Conservation (phyloP, 2,329 filamentous ascomycete species). For the Penicillium sclerotigenum region DNA sequence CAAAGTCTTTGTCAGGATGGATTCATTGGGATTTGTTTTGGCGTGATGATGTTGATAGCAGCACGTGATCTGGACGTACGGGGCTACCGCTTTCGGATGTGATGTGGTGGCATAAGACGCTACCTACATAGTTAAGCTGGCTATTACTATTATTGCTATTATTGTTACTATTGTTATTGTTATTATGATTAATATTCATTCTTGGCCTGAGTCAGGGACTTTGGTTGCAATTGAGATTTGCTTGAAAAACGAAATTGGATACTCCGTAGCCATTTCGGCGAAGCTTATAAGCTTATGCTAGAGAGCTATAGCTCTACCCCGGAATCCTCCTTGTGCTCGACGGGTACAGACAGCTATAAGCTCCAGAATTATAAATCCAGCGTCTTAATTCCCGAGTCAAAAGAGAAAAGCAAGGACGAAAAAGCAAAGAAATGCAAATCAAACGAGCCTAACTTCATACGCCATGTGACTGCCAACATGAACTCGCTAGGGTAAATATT, state of each 20-base stretch:
- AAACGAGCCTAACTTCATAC: not conserved
- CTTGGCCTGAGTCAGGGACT: not conserved
- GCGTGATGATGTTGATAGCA: not conserved
- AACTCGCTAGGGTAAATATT: not conserved
- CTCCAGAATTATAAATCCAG: not conserved
- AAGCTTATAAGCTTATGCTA: not conserved
- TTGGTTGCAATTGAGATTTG: not conserved
- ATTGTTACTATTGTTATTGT: no score
- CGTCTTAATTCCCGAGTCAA: not conserved
- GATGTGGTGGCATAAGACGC: not conserved
- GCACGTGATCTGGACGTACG: not conserved
- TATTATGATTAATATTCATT: no score
- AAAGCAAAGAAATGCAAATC: not conserved
- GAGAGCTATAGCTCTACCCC: conserved; percentile 1
- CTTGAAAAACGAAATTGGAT: not conserved
- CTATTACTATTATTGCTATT: not conserved
- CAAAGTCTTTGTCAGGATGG: not conserved
- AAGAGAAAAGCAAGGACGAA: not conserved
- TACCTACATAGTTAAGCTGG: not conserved
- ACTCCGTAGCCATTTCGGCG: not conserved
- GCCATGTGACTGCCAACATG: not conserved
- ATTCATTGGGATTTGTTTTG: not conserved
- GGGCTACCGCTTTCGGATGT: conserved; percentile 2
- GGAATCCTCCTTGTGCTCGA: not conserved
- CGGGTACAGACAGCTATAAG: not conserved